phyloP scores from a whole-genome alignment of 768 basidiomycete genomes.

The Nidularia pulvinata region DNA sequence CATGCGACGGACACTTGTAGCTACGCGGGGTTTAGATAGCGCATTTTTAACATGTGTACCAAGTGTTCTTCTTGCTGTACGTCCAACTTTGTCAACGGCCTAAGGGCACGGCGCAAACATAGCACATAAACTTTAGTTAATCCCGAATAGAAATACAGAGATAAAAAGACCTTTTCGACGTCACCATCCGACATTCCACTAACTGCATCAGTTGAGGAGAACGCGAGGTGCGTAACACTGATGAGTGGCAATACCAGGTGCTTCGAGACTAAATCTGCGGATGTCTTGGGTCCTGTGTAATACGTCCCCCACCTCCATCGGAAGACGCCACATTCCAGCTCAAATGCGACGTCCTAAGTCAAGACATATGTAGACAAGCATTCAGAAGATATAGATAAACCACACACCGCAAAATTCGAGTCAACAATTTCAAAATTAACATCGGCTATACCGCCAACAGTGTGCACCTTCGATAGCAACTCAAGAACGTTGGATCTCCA shows the following conservation, averaged over 20 bases:
- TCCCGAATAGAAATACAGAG: not conserved
- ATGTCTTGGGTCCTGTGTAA: conserved; percentile 58
- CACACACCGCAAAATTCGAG: conserved; percentile 58
- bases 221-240: conserved; percentile 66
- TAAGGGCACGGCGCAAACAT: conserved; percentile 18
- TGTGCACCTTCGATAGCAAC: conserved; percentile 57
- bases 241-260: conserved; percentile 81
- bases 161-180: conserved; percentile 57
- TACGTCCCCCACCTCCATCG: conserved; percentile 84
- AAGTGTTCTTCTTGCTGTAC: conserved; percentile 63
- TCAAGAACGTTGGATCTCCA: conserved; percentile 61
- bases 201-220: conserved; percentile 59
- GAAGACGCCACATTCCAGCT: conserved; percentile 56
- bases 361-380: conserved; percentile 7
- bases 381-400: conserved; percentile 8
- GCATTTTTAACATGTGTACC: conserved; percentile 77
- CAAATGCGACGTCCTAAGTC: conserved; percentile 64
- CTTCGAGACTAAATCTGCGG: conserved; percentile 74
- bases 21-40: conserved; percentile 65
- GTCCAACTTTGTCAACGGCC: conserved; percentile 71
- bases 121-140: not conserved
- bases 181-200: conserved; percentile 54
- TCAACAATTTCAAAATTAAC: conserved; percentile 58
- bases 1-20: conserved; percentile 69
- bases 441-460: conserved; percentile 58